Percentiles rank a stretch among this genome's conserved stretches.
phyloP scores from a whole-genome alignment of 1,139 yeast species.

The Suhomyces ambrosiae region DNA sequence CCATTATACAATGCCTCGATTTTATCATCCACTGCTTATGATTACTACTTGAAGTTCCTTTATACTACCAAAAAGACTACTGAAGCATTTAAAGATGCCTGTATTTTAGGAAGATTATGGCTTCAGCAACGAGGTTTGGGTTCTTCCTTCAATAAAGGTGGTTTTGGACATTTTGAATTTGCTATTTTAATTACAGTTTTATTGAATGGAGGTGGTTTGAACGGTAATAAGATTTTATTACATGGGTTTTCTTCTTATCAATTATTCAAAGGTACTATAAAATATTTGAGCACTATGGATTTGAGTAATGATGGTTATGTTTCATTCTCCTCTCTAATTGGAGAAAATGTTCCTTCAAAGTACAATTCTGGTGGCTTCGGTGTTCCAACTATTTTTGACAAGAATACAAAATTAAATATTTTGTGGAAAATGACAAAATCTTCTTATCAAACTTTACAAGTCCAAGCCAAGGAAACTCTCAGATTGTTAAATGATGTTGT shows the following conservation, averaged over 20 bases:
- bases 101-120: slow-evolving; percentile 87
- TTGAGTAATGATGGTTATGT: slow-evolving; percentile 61
- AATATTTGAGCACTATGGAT: slow-evolving; percentile 79
- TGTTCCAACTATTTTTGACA: slow-evolving; percentile 77
- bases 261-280: slow-evolving; percentile 82
- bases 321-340: slow-evolving; percentile 62
- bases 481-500: slow-evolving; percentile 74
- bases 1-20: slow-evolving; percentile 84
- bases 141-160: slow-evolving; percentile 64
- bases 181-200: slow-evolving; percentile 78
- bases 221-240: slow-evolving; percentile 72
- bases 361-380: slow-evolving; percentile 61
- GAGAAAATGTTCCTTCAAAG: slow-evolving; percentile 48
- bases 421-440: slow-evolving; percentile 79
- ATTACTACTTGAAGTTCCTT: slow-evolving; percentile 69
- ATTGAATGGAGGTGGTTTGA: slow-evolving; percentile 79
- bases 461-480: slow-evolving; percentile 70
- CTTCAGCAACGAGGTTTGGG: slow-evolving; percentile 80
- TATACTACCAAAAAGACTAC: slow-evolving; percentile 76
- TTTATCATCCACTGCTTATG: slow-evolving; percentile 66
- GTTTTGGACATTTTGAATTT: slow-evolving; percentile 93
- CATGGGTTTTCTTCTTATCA: slow-evolving; percentile 93
- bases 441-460: slow-evolving; percentile 62
- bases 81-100: slow-evolving; percentile 87
- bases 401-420: slow-evolving; percentile 71